Conservation (phyloP, 345 rosid species). For the Hypericum androsaemum region DNA sequence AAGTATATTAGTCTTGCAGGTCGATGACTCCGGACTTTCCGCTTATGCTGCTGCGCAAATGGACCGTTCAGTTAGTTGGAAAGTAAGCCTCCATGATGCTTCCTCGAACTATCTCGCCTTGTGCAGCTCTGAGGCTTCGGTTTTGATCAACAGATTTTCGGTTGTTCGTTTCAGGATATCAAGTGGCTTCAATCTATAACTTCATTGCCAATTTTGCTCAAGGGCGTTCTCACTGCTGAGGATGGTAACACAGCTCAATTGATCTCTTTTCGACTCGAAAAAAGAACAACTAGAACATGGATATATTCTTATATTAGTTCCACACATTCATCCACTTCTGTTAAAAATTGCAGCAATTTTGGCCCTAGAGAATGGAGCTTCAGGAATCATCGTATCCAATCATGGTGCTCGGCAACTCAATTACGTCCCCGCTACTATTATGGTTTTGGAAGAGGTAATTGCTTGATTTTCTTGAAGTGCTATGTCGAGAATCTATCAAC, state of each 20-base stretch:
- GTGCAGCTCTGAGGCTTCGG: neutral
- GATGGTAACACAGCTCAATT: conserved; percentile 42
- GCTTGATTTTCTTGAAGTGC: neutral
- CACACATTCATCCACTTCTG: neutral
- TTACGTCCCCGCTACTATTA: conserved; percentile 81
- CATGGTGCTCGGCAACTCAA: conserved; percentile 97
- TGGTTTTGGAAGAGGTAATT: conserved; percentile 78
- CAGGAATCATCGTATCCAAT: conserved; percentile 89
- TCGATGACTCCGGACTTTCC: conserved; percentile 76
- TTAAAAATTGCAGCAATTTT: conserved; percentile 43
- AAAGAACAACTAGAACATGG: neutral
- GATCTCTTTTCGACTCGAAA: neutral
- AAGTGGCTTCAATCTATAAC: conserved; percentile 93
- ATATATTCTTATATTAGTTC: too few species aligned
- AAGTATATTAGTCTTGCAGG: conserved; percentile 27
- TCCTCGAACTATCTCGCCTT: neutral
- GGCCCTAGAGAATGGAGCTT: conserved; percentile 61
- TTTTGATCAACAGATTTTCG: neutral
- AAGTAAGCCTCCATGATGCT: conserved; percentile 30
- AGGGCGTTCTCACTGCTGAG: conserved; percentile 88
- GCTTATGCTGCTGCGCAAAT: conserved; percentile 82
- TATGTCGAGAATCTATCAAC: too few species aligned
- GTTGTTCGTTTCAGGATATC: conserved; percentile 43
- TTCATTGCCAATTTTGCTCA: conserved; percentile 77
- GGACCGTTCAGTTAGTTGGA: conserved; percentile 82